Conservation (phyloP, 2,329 filamentous ascomycete species). For the Botrytis fabae region DNA sequence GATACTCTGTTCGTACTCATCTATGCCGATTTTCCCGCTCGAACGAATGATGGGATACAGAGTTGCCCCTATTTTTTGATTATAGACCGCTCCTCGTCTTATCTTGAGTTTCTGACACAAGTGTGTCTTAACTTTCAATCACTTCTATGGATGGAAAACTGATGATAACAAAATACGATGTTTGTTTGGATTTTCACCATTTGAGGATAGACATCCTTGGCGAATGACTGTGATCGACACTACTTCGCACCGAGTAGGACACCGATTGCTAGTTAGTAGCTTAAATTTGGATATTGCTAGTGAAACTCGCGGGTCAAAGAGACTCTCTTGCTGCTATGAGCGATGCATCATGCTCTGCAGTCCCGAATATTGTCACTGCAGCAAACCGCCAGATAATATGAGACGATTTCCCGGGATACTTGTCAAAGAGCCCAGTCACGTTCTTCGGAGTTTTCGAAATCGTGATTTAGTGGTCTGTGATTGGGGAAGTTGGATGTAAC, state of each 20-base stretch:
- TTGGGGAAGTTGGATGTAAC: conserved; percentile 14
- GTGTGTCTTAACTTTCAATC: conserved; percentile 1
- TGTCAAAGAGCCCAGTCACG: neutral
- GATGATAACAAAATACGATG: conserved; percentile 1
- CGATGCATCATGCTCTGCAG: neutral
- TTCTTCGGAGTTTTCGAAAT: conserved; percentile 5
- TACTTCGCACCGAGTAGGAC: conserved; percentile 11
- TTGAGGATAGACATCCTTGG: conserved; percentile 12
- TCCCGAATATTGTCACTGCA: neutral
- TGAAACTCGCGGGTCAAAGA: neutral
- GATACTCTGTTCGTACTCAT: neutral
- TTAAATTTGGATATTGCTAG: neutral
- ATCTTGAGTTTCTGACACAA: neutral
- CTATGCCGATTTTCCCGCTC: neutral
- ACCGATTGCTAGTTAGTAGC: neutral
- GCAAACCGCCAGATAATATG: neutral
- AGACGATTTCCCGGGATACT: conserved; percentile 2
- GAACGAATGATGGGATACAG: neutral
- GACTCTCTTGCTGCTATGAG: neutral
- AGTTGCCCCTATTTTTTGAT: neutral
- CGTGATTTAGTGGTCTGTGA: conserved; percentile 9
- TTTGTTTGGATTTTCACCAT: neutral
- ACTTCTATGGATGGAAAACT: conserved; percentile 1
- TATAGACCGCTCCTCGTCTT: neutral
- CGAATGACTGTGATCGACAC: conserved; percentile 12